Evolutionary conservation across 768 basidiomycete genomes (phyloP), one percentile per base, ranked within the genome.

Genomic region (Lentinula sp.): DNA sequence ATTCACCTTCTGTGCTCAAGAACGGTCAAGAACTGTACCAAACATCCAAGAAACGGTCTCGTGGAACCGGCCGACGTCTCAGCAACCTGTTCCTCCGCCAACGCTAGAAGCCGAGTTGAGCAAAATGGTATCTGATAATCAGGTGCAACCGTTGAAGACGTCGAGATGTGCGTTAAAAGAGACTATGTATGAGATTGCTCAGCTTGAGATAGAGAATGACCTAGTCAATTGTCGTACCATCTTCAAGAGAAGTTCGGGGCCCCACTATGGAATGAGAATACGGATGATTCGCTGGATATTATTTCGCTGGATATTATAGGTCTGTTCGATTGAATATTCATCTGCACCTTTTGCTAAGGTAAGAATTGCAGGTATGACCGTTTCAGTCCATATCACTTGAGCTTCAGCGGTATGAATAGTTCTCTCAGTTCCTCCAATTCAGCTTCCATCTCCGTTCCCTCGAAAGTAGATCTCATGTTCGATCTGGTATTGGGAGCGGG

Each of bases 401-500:
- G 32, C 16, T 35, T 31, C 11, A 32, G 35, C 15, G 4, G 28
- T 9, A 39, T 39, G 16, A 8, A 34, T 45, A 28, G 10, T 23
- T 31, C 35, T 37, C 15, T 6, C 37, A 8, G 42, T n/a, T 31
- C 31, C 16, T 59, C 46, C 8, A 11, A 28, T 67, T 40, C 61
- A 8, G 48, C 54, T 43, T 54, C 57, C 6, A 52, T 59, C 10
- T 71, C n/a, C 13, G 35, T 2, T 85, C 81, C 0, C 77, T 75
- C 0, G 80, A 86, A 61, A 87, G 86, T 15, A 78, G 85, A 3
- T 88, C 87, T 64, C 86, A 88, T 60, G 87, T 81, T 85, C 65
- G 72, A 76, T 34, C 67, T 78, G 28, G 69, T 82, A 1, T 71
- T 75, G 18, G 52, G 60, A 55, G 68, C 39, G 32, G 18, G 28